phyloP scores from a whole-genome alignment of 768 basidiomycete genomes.

The Lentinula sp. region DNA sequence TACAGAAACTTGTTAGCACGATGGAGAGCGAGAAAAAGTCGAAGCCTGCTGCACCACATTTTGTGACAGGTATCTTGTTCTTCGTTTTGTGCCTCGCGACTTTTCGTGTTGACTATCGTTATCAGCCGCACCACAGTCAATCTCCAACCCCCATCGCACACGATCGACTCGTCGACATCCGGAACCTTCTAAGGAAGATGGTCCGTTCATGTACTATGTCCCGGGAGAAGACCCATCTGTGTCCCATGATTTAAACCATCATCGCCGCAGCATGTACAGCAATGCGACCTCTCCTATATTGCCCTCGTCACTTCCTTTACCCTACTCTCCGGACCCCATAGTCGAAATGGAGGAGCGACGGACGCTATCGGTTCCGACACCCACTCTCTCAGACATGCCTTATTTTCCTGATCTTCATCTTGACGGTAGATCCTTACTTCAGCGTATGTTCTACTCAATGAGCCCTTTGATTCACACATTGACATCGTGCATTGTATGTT shows the following conservation, averaged over 20 bases:
- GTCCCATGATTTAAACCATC: slow-evolving; percentile 7
- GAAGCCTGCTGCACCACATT: slow-evolving; percentile 34
- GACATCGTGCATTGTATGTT: slow-evolving; percentile 1
- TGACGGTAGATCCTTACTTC: slow-evolving; percentile 23
- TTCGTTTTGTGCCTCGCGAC: neutral
- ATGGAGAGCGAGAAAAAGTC: slow-evolving; percentile 45
- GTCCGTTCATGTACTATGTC: slow-evolving; percentile 44
- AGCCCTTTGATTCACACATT: neutral
- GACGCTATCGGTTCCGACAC: neutral
- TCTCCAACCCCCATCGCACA: slow-evolving; percentile 12
- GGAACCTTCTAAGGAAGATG: slow-evolving; percentile 32
- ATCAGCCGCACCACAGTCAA: slow-evolving; percentile 16
- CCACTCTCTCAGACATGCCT: neutral
- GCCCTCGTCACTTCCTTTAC: neutral
- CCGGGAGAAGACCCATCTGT: slow-evolving; percentile 30
- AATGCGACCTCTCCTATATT: neutral
- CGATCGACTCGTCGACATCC: slow-evolving; percentile 11
- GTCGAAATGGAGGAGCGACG: neutral
- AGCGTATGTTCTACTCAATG: slow-evolving; percentile 27
- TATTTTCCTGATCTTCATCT: neutral
- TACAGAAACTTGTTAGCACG: slow-evolving; percentile 60
- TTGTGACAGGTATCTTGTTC: slow-evolving; percentile 35
- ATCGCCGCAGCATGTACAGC: neutral
- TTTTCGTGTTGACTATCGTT: neutral
- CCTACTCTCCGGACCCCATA: neutral